Evolutionary conservation across 2,329 filamentous ascomycete genomes (phyloP).

Genomic region (Coleophoma eucalyptorum): DNA sequence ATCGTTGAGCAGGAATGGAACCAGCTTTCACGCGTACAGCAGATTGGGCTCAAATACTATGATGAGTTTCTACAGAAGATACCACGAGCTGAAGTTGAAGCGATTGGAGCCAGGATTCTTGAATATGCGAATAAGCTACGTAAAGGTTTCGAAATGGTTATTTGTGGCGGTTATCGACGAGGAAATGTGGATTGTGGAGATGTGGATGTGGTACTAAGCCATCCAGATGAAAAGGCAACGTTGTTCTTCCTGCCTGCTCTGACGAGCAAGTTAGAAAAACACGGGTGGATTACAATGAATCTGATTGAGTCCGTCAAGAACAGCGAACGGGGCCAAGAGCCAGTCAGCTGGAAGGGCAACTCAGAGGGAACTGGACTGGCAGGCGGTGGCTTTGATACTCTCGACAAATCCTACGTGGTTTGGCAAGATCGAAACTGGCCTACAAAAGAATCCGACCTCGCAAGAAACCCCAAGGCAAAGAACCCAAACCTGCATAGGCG

Average conservation of each 20-base stretch:
- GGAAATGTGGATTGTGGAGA: conserved; percentile 68
- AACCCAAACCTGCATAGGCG: conserved; percentile 76
- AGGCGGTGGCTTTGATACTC: conserved; percentile 72
- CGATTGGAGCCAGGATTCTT: conserved; percentile 61
- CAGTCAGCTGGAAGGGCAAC: conserved; percentile 49
- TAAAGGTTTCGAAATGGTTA: conserved; percentile 50
- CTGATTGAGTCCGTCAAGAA: conserved; percentile 67
- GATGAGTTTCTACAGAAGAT: conserved; percentile 76
- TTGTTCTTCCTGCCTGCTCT: conserved; percentile 68
- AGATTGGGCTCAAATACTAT: conserved; percentile 93
- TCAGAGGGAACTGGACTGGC: conserved; percentile 21
- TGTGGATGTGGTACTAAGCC: conserved; percentile 81
- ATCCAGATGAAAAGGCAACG: conserved; percentile 68
- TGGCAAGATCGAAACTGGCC: conserved; percentile 70
- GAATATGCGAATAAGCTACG: conserved; percentile 62
- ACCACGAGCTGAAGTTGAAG: conserved; percentile 67
- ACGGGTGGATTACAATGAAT: conserved; percentile 75
- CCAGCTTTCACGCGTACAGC: conserved; percentile 72
- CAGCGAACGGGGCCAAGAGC: conserved; percentile 66
- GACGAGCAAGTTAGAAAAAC: conserved; percentile 64
- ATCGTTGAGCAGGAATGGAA: conserved; percentile 80
- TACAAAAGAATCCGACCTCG: conserved; percentile 29
- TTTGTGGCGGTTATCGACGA: conserved; percentile 65
- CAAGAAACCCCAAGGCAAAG: conserved; percentile 31
- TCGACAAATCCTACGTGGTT: conserved; percentile 90